Base-by-base conservation (phyloP, 768 basidiomycete species). In the Suillus discolor region DNA sequence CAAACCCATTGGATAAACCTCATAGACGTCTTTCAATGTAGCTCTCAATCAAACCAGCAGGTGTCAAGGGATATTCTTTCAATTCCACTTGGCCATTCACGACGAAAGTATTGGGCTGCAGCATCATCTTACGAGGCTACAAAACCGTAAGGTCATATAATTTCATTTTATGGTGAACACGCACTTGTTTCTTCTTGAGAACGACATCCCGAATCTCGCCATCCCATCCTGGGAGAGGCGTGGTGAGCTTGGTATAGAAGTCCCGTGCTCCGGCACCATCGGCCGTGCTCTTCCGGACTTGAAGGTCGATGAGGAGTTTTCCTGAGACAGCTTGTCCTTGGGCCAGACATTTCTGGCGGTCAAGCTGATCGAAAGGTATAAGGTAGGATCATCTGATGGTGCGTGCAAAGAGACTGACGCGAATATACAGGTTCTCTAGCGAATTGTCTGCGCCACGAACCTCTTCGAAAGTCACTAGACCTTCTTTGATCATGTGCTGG, bases 221-320 rank as follows among this genome's bases (percentile, higher is more conserved):
- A 67, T 90, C 82, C 93, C 92, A 93, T 8, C 86, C 86, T 44
- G 80, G 74, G 55, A 87, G 76, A 4, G 94, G 94, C 53, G 84
- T 87, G 9, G 94, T 96, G 67, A 96, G 81, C 42, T 86, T 81
- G n/a, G 84, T 89, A 75, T 94, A 96, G 80, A 87, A 96, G 66
- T 83, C 79, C 41, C 88, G 86, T n/a, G 93, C 87, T 2, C 93
- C 93, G 11, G 86, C 77, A 55, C 90, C 93, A 73, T 94, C 93
- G 25, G 93, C 93, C 3, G 91, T 92, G 73, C 91, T 91, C 84
- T 89, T 94, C 68, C 88, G 88, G 41, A 94, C 90, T 75, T 96
- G 94, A 18, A 96, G 81, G 64, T 93, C 87, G 53, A 94, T 72
- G 39, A 96, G 82, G 16, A 96, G 85, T 72, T 89, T 87, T 59